phyloP scores from a whole-genome alignment of 2,329 filamentous ascomycete species.

The Aspergillus ochraceoroseus region DNA sequence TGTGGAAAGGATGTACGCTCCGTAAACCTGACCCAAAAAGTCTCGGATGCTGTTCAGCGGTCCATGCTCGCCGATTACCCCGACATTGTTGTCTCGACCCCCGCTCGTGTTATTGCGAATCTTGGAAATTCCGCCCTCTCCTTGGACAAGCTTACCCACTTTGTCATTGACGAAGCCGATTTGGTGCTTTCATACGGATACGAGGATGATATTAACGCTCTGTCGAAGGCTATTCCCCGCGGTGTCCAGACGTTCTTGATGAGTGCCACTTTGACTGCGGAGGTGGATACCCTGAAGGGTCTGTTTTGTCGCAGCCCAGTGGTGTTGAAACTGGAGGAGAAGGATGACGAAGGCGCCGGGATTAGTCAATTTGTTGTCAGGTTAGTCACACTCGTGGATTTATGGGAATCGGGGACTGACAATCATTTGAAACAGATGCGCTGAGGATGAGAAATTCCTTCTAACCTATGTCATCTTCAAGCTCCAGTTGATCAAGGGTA shows the following conservation, averaged over 20 bases:
- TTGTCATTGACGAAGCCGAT: constrained; percentile 93
- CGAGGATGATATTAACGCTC: constrained; percentile 76
- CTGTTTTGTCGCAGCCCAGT: constrained; percentile 80
- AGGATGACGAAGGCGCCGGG: constrained; percentile 68
- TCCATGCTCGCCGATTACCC: constrained; percentile 80
- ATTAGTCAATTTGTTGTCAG: constrained; percentile 85
- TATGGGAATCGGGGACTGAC: not conserved
- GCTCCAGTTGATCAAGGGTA: constrained; percentile 87
- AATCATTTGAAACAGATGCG: constrained; percentile 53
- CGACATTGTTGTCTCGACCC: constrained; percentile 87
- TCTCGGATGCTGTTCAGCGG: constrained; percentile 81
- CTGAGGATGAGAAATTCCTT: constrained; percentile 96
- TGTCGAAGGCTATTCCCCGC: constrained; percentile 73
- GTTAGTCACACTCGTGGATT: constrained; percentile 39
- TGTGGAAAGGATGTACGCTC: constrained; percentile 78
- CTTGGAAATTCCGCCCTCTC: constrained; percentile 67
- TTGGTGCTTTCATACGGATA: constrained; percentile 91
- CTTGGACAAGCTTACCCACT: constrained; percentile 64
- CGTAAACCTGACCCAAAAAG: constrained; percentile 84
- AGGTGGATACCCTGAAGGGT: constrained; percentile 77
- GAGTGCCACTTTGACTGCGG: constrained; percentile 84
- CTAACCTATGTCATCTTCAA: constrained; percentile 93
- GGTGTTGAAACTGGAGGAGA: constrained; percentile 75
- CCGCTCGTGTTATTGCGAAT: constrained; percentile 73
- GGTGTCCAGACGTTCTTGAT: constrained; percentile 87